Percentiles rank a stretch among this genome's conserved stretches.
Conservation (phyloP, 2,329 filamentous ascomycete species). For the Diaporthe eres region DNA sequence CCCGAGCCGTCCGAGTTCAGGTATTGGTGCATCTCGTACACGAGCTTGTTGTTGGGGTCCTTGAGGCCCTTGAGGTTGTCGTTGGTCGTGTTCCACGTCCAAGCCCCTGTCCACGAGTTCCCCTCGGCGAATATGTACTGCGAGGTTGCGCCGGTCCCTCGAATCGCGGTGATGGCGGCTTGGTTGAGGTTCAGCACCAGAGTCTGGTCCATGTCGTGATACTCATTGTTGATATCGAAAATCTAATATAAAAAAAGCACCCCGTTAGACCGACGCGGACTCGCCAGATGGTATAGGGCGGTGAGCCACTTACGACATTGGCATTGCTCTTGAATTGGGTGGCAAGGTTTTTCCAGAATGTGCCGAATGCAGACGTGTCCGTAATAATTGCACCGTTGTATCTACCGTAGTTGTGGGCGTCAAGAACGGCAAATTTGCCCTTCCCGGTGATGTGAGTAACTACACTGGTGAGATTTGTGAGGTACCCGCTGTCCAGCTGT, state of each 20-base stretch:
- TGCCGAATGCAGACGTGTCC: constrained; percentile 63
- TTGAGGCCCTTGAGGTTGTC: constrained; percentile 57
- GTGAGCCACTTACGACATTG: constrained; percentile 53
- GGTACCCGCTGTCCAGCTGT: constrained; percentile 50
- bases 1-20: constrained; percentile 67
- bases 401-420: constrained; percentile 72
- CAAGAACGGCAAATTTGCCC: constrained; percentile 49
- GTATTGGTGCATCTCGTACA: constrained; percentile 73
- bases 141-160: constrained; percentile 65
- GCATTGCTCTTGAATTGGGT: constrained; percentile 65
- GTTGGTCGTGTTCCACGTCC: constrained; percentile 56
- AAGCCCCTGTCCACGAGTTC: constrained; percentile 44
- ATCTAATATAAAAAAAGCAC: constrained; percentile 48
- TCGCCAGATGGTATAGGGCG: too few species aligned
- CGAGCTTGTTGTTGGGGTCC: constrained; percentile 63
- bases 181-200: constrained; percentile 72
- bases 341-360: constrained; percentile 70
- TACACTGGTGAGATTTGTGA: constrained; percentile 51
- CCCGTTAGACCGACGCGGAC: not conserved
- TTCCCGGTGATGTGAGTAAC: constrained; percentile 50
- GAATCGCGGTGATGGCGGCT: constrained; percentile 72
- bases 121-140: constrained; percentile 66
- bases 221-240: constrained; percentile 76
- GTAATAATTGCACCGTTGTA: constrained; percentile 67
- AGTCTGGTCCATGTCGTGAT: constrained; percentile 70